phyloP scores from a whole-genome alignment of 2,329 filamentous ascomycete species.

The Aspergillus pseudotamarii region DNA sequence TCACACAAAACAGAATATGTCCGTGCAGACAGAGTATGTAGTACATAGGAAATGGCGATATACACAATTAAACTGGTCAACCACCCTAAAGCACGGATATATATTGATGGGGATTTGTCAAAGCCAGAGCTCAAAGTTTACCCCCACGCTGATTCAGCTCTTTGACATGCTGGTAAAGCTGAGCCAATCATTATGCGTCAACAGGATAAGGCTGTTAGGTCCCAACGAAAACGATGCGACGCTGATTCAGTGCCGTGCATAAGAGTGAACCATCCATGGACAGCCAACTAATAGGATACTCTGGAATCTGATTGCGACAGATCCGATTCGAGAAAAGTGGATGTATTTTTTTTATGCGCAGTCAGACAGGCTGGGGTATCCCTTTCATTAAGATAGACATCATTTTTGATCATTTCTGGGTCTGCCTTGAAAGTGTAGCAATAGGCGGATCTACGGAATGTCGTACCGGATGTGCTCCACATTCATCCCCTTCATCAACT shows the following conservation, averaged over 20 bases:
- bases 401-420: neutral
- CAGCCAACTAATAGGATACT: neutral
- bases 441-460: neutral
- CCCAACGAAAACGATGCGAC: neutral
- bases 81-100: neutral
- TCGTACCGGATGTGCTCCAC: conserved; percentile 5
- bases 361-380: neutral
- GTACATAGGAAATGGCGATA: neutral
- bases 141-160: neutral
- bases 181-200: neutral
- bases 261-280: neutral
- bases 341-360: neutral
- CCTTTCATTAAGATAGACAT: neutral
- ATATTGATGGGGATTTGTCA: neutral
- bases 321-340: neutral
- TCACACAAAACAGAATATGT: too few relatives aligned
- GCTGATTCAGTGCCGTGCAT: neutral
- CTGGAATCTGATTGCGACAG: neutral
- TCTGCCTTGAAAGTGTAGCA: too few relatives aligned
- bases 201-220: neutral
- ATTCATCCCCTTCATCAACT: conserved; percentile 13
- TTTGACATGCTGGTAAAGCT: too few relatives aligned
- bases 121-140: too few relatives aligned
- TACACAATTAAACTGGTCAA: neutral
- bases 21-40: too few relatives aligned